Percentiles rank a stretch among this genome's conserved stretches.
These are phyloP conservation scores for Cryptococcus amylolentus DNA, from an alignment of 1,284 basidiomycete genomes.

Conservation along the genomic window DNA sequence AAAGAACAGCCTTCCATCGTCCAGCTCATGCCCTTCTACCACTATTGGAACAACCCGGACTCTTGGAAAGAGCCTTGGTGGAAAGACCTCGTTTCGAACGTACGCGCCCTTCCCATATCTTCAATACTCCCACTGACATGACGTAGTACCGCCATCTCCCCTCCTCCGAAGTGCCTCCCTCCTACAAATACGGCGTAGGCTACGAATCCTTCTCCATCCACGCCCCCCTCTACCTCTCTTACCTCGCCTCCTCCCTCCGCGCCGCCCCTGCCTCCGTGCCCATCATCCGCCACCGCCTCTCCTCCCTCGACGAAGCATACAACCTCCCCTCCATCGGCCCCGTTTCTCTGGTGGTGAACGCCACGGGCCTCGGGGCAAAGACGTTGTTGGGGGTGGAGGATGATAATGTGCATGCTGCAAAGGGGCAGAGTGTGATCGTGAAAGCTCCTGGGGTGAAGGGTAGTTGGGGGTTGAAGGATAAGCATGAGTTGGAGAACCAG, in stretches of 20 bases:
- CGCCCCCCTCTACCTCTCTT: slow-evolving; percentile 43
- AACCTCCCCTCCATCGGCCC: slow-evolving; percentile 26
- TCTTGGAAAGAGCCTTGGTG: slow-evolving; percentile 54
- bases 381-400: slow-evolving; percentile 63
- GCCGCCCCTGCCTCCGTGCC: slow-evolving; percentile 26
- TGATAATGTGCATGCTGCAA: slow-evolving; percentile 65
- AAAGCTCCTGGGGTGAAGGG: slow-evolving; percentile 52
- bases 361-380: slow-evolving; percentile 41
- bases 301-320: slow-evolving; percentile 46
- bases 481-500: neutral
- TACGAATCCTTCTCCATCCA: slow-evolving; percentile 50
- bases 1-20: slow-evolving; percentile 48
- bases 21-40: slow-evolving; percentile 53
- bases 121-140: too few species aligned
- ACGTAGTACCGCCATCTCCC: slow-evolving; percentile 14
- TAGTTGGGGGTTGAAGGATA: slow-evolving; percentile 14
- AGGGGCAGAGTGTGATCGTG: slow-evolving; percentile 80
- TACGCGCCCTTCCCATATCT: slow-evolving; percentile 45
- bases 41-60: slow-evolving; percentile 47
- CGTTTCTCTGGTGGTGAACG: slow-evolving; percentile 51
- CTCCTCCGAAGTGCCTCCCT: slow-evolving; percentile 2
- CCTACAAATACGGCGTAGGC: slow-evolving; percentile 29
- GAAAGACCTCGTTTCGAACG: slow-evolving; percentile 55
- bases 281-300: slow-evolving; percentile 39
- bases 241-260: slow-evolving; percentile 35